These are phyloP conservation scores for Vitis hybrid DNA, from an alignment of 177 flowering plant genomes.

Conservation along the genomic window DNA sequence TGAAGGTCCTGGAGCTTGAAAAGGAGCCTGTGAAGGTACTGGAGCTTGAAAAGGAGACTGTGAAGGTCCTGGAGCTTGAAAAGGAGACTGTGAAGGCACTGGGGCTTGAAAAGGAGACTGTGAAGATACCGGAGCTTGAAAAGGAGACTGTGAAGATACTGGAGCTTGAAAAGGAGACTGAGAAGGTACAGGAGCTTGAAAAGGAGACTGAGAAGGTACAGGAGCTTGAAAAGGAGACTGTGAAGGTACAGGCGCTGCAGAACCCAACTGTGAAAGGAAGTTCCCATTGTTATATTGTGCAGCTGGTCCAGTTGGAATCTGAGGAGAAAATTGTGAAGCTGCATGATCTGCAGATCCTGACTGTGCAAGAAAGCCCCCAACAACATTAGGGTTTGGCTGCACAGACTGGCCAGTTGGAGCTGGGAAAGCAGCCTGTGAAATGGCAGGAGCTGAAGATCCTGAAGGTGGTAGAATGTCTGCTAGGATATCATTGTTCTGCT, in stretches of 20 bases:
- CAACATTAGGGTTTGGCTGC: slow-evolving; percentile 26
- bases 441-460: slow-evolving; percentile 32
- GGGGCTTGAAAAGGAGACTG: no score
- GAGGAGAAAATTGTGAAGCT: slow-evolving; percentile 22
- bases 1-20: slow-evolving; percentile 12
- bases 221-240: not conserved
- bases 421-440: slow-evolving; percentile 36
- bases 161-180: not conserved
- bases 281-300: slow-evolving; percentile 15
- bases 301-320: slow-evolving; percentile 22
- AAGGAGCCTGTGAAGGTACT: slow-evolving; percentile 16
- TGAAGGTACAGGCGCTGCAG: not conserved
- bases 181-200: no score
- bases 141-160: not conserved
- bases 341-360: slow-evolving; percentile 13
- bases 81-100: no score
- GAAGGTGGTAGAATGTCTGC: slow-evolving; percentile 79
- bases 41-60: not conserved
- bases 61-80: no score
- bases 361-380: slow-evolving; percentile 27
- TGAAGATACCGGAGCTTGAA: no score
- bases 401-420: slow-evolving; percentile 30
- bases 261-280: slow-evolving; percentile 18
- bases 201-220: no score
- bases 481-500: slow-evolving; percentile 60